Evolutionary conservation across 2,329 filamentous ascomycete species (phyloP).

Genomic region (Colletotrichum falcatum): DNA sequence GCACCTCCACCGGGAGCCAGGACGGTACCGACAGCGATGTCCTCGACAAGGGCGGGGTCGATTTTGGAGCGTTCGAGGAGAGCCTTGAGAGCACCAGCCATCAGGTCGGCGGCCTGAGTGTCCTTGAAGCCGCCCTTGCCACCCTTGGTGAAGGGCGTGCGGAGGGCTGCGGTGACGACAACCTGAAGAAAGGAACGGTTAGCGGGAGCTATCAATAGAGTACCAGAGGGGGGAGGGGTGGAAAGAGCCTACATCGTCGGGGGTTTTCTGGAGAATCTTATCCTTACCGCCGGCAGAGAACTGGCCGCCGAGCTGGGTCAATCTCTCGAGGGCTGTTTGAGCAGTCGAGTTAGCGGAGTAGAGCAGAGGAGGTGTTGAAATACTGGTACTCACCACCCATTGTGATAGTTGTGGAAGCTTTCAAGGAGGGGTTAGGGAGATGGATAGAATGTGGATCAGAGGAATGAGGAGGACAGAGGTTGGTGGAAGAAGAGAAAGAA

Average conservation of each 20-base stretch:
- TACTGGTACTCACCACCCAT: slow-evolving; percentile 53
- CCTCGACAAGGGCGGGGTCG: slow-evolving; percentile 88
- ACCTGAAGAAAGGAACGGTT: slow-evolving; percentile 62
- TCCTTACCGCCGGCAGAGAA: slow-evolving; percentile 63
- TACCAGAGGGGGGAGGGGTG: slow-evolving; percentile 5
- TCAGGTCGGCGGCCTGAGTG: slow-evolving; percentile 86
- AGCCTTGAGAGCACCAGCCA: slow-evolving; percentile 84
- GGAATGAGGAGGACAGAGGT: background rate
- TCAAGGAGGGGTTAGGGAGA: slow-evolving; percentile 1
- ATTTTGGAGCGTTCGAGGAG: slow-evolving; percentile 88
- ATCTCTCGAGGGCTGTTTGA: slow-evolving; percentile 64
- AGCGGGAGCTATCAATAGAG: slow-evolving; percentile 37
- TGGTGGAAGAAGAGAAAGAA: background rate
- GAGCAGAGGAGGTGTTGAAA: slow-evolving; percentile 36
- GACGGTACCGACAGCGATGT: slow-evolving; percentile 91
- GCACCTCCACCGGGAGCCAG: slow-evolving; percentile 93
- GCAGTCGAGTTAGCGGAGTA: background rate
- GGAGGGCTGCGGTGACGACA: slow-evolving; percentile 92
- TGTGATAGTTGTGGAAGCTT: slow-evolving; percentile 43
- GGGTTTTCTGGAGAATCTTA: slow-evolving; percentile 72
- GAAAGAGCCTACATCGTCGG: slow-evolving; percentile 68
- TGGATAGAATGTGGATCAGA: background rate
- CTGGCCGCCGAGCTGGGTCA: slow-evolving; percentile 72
- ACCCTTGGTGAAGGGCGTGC: slow-evolving; percentile 91
- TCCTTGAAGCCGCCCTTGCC: slow-evolving; percentile 97